Conservation (phyloP, 345 rosid species). For the Draba incana region DNA sequence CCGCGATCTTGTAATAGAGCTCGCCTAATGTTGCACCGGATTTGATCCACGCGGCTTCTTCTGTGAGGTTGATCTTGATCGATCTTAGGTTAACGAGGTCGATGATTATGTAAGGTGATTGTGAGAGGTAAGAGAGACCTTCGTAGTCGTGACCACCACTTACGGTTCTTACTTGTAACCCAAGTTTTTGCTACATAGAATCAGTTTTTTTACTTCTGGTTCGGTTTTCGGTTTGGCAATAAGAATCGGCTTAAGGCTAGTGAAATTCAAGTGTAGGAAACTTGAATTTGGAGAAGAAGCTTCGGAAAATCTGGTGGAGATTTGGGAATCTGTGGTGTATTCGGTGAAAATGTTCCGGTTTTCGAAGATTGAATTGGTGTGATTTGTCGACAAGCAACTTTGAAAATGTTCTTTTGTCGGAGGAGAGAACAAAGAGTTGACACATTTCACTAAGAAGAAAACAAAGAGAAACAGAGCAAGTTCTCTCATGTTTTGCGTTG, state of each 20-base stretch:
- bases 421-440: conserved; percentile 10
- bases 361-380: neutral
- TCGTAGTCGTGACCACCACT: conserved; percentile 86
- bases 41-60: conserved; percentile 58
- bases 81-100: conserved; percentile 53
- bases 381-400: conserved; percentile 27
- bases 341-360: neutral
- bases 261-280: conserved; percentile 35
- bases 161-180: conserved; percentile 52
- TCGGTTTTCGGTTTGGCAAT: conserved; percentile 46
- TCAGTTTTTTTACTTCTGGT: conserved; percentile 51
- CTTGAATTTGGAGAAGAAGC: conserved; percentile 22
- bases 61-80: conserved; percentile 43
- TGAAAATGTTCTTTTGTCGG: conserved; percentile 38
- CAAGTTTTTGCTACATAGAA: conserved; percentile 48
- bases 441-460: conserved; percentile 1
- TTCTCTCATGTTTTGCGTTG: conserved; percentile 12
- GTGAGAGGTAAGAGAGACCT: conserved; percentile 63
- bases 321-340: neutral
- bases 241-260: conserved; percentile 49
- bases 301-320: conserved; percentile 14
- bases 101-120: conserved; percentile 50
- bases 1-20: conserved; percentile 52
- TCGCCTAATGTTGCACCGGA: conserved; percentile 69
- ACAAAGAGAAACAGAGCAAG: conserved; percentile 26